Evolutionary conservation across 768 basidiomycete genomes (phyloP), one percentile per base, ranked within the genome.

Genomic region (Pulveroboletus sp.): DNA sequence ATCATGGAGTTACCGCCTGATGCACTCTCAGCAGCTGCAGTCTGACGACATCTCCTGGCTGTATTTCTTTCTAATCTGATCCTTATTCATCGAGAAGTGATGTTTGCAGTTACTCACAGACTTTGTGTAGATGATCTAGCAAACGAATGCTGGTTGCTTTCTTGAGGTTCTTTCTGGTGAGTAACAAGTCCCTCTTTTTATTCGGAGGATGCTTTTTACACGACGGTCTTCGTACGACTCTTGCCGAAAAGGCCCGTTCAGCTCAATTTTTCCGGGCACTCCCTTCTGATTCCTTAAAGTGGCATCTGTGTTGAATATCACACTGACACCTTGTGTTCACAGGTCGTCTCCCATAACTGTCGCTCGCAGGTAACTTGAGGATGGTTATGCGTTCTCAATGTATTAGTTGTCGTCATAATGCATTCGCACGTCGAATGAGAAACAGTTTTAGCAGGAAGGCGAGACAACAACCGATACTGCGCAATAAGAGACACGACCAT

Each of bases 161-260:
- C 13, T 28, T n/a, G 14, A 21, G 3, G 8, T 8, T 30, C 4
- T 13, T 18, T 7, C 39, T 0, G 30, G 43, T 57, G n/a, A 32
- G 30, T 38, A 18, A 7, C 0, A 5, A 9, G 2, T 33, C 9
- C 9, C 32, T 8, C 15, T 17, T n/a, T n/a, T n/a, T n/a, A 13
- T 15, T 14, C 18, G 3, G 18, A 42, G 28, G 42, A 45, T 55
- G 42, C 26, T 28, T 37, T 56, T 33, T 57, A 35, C 55, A 55
- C 47, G 55, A 57, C 17, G 86, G 86, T 87, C 86, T 89, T 86
- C 86, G 86, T 86, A 88, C 54, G 51, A 71, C 32, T 55, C 52
- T 67, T 87, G 84, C 83, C 86, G 85, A 89, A 88, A 86, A 64
- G 80, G 84, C 84, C 86, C 84, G 55, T 81, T 84, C 81, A 88